phyloP scores from a whole-genome alignment of 139 green algal species.

The Chlorella sp. region DNA sequence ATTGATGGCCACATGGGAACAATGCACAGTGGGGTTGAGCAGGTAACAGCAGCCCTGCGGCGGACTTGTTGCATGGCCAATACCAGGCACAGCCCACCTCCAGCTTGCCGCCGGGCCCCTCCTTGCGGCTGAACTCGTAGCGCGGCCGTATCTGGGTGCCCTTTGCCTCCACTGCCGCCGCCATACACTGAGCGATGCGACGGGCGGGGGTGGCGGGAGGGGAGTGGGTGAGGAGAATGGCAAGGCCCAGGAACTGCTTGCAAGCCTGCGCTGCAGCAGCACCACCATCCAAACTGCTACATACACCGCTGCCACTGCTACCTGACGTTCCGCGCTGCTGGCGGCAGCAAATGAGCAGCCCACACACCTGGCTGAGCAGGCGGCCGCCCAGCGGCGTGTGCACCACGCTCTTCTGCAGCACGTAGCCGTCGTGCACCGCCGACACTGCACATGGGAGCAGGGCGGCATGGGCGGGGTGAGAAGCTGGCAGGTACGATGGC shows the following conservation, averaged over 20 bases:
- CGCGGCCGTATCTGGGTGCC: conserved; percentile 67
- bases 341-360: no score
- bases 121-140: conserved; percentile 79
- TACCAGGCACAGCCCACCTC: conserved; percentile 52
- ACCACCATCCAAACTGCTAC: no score
- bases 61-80: no score
- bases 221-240: no score
- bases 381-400: conserved; percentile 75
- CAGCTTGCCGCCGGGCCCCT: conserved; percentile 67
- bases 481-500: background rate
- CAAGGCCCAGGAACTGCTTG: no score
- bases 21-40: no score
- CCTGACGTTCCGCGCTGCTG: no score
- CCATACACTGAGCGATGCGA: conserved; percentile 57
- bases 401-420: conserved; percentile 84
- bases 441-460: conserved; percentile 62
- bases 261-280: no score
- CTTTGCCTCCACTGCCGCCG: conserved; percentile 49
- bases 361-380: conserved; percentile 55
- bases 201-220: no score
- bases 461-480: background rate
- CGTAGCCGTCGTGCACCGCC: conserved; percentile 94
- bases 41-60: no score
- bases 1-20: no score
- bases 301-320: no score